Conservation (phyloP, 1,284 basidiomycete genomes). For the Cutaneotrichosporon spelunceum region DNA sequence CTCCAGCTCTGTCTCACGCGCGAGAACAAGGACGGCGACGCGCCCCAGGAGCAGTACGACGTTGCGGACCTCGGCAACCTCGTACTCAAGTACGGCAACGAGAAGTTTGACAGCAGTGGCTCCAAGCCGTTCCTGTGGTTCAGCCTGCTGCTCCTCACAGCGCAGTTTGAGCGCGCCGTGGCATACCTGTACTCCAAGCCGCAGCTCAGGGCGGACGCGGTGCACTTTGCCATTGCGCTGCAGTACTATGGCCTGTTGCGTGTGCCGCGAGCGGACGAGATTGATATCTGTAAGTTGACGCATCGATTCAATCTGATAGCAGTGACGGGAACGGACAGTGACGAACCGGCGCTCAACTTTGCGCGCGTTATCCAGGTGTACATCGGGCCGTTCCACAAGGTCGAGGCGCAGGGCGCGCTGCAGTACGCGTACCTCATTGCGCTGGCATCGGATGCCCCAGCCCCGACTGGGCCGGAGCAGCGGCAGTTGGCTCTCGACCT, state of each 20-base stretch:
- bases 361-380: slow-evolving; percentile 89
- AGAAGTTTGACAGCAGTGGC: slow-evolving; percentile 83
- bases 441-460: slow-evolving; percentile 67
- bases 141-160: slow-evolving; percentile 82
- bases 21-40: slow-evolving; percentile 66
- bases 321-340: slow-evolving; percentile 59
- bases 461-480: slow-evolving; percentile 71
- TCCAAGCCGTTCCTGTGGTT: slow-evolving; percentile 70
- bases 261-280: slow-evolving; percentile 77
- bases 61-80: slow-evolving; percentile 75
- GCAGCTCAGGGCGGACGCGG: slow-evolving; percentile 86
- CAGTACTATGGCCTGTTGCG: slow-evolving; percentile 91
- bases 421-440: slow-evolving; percentile 93
- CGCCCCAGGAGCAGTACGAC: slow-evolving; percentile 59
- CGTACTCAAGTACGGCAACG: slow-evolving; percentile 80
- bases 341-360: slow-evolving; percentile 62
- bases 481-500: slow-evolving; percentile 81
- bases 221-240: slow-evolving; percentile 88
- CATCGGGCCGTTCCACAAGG: slow-evolving; percentile 81
- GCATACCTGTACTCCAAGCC: slow-evolving; percentile 84
- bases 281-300: slow-evolving; percentile 66
- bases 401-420: slow-evolving; percentile 87
- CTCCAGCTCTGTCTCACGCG: slow-evolving; percentile 78
- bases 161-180: slow-evolving; percentile 90
- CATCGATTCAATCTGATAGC: slow-evolving; percentile 3